Evolutionary conservation across 1,284 basidiomycete genomes (phyloP), one percentile per base, ranked within the genome.

Genomic region (Vanrija sp.): DNA sequence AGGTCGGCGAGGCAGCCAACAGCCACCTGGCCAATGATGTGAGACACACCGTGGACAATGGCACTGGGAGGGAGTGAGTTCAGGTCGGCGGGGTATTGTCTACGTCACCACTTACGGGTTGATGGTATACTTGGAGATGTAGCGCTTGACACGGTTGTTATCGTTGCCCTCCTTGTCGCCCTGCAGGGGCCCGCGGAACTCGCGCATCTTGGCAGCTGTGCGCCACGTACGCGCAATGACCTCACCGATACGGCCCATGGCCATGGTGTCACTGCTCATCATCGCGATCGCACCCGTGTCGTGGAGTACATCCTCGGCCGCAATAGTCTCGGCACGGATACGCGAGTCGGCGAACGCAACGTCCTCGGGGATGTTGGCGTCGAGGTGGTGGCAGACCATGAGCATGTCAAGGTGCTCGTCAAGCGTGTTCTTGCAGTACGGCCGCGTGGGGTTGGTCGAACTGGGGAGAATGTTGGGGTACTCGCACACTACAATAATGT

Each of bases 391-490:
- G 72, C 91, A 94, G 16, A 79, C 73, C 91, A 98, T 97, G 38
- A 97, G 81, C 94, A 97, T 97, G 69, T 98, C 96, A 23, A 97
- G 83, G 78, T 98, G 95, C 73, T 98, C 96, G 66, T 98, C 94
- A 4, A 98, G 80, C 0, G 96, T 99, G 72, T 98, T 98, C 42
- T 81, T 81, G 5, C 91, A 84, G 71, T 87, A 98, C 1, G 96
- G 96, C 43, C 95, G 81, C 0, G 96, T 98, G 3, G 96, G 96
- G 72, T 96, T 99, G 5, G 96, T 99, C 5, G 95, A 98, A 8
- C 89, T 92, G 0, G 96, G 96, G n/a, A 98, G 79, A 2, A 98
- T 92, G 60, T 98, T 96, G 3, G 85, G 78, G 34, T 86, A 84
- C 40, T 89, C 91, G 63, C 92, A 95, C 21, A 97, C 94, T 15